These are phyloP conservation scores for Porcisia hertigi DNA, from an alignment of 208 protist genomes.

Conservation along the genomic window DNA sequence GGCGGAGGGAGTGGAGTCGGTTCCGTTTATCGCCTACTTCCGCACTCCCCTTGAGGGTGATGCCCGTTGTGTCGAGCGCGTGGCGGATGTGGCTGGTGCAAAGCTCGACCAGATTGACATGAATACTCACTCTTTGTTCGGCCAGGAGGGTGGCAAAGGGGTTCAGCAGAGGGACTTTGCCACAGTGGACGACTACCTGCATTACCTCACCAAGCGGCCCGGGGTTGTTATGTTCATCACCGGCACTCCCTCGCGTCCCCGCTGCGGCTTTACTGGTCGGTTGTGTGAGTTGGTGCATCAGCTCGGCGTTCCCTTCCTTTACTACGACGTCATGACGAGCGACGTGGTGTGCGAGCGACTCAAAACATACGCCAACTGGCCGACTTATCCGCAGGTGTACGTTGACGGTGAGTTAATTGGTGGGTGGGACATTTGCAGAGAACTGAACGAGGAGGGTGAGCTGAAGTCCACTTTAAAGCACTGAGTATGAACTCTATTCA, in stretches of 20 bases:
- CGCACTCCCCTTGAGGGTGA: slow-evolving; percentile 39
- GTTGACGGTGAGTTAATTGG: slow-evolving; percentile 93
- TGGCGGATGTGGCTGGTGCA: slow-evolving; percentile 79
- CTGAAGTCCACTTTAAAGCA: slow-evolving; percentile 72
- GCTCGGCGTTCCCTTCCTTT: slow-evolving; percentile 64
- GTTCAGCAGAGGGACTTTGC: slow-evolving; percentile 49
- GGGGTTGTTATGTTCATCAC: slow-evolving; percentile 93
- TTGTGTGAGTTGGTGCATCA: slow-evolving; percentile 82
- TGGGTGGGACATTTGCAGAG: slow-evolving; percentile 88
- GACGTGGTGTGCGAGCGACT: slow-evolving; percentile 89
- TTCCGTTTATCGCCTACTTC: slow-evolving; percentile 91
- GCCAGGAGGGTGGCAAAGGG: slow-evolving; percentile 56
- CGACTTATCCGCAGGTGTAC: slow-evolving; percentile 95
- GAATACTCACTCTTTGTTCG: slow-evolving; percentile 82
- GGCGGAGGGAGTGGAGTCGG: slow-evolving; percentile 75
- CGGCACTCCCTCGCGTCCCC: slow-evolving; percentile 83
- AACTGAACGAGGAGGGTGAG: slow-evolving; percentile 83
- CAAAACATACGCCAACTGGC: slow-evolving; percentile 92
- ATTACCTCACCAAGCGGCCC: slow-evolving; percentile 74
- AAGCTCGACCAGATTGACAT: slow-evolving; percentile 78
- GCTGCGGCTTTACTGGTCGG: slow-evolving; percentile 89
- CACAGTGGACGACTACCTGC: slow-evolving; percentile 79
- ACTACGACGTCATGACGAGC: slow-evolving; percentile 92
- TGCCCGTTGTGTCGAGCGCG: slow-evolving; percentile 43
- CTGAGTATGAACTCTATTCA: neutral